Base-by-base conservation (phyloP, 2,329 filamentous ascomycete genomes). In the Penicillium janthinellum region DNA sequence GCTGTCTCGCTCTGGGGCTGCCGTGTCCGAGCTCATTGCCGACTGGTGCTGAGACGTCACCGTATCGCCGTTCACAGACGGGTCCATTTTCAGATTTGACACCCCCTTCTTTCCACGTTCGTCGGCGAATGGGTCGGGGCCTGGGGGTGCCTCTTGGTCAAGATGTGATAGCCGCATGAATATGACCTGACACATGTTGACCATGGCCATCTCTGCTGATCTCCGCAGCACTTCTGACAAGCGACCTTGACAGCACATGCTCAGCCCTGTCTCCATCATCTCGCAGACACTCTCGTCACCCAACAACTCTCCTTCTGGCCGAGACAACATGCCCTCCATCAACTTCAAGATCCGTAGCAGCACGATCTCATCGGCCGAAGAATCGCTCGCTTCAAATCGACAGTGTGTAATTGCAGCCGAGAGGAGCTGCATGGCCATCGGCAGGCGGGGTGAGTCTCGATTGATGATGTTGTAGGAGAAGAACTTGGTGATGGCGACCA, bases 111-210 rank as follows among this genome's bases (percentile, higher is more conserved):
- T 63, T 11, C 28, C 86, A 14, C 62, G 63, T 37, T 64, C 71
- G 85, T 83, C 67, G 85, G 85, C 89, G 58, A 90, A 77, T 3
- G 84, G 84, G 38, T 88, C 85, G 6, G 85, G 78, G 62, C 90
- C 86, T 39, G 89, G 85, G 12, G 87, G 87, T 22, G 88, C 85
- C 71, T 93, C 89, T 49, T 90, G 84, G 69, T 96, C 91, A 7
- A 98, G 81, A 64, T 93, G 88, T 75, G 96, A 96, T 54, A 99
- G 80, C 61, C 96, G 88, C 75, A 93, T 90, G 73, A 99, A 99
- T 70, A 99, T 96, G 66, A 96, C 92, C 78, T 99, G 95, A 73
- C 95, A 98, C 95, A 99, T 99, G 67, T 92, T 91, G 48, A 98
- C 91, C 93, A 99, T 97, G 56, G 92, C 90, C 71, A 96, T 95